phyloP scores from a whole-genome alignment of 345 rosid genomes.

The Mallotus nudiflorus region DNA sequence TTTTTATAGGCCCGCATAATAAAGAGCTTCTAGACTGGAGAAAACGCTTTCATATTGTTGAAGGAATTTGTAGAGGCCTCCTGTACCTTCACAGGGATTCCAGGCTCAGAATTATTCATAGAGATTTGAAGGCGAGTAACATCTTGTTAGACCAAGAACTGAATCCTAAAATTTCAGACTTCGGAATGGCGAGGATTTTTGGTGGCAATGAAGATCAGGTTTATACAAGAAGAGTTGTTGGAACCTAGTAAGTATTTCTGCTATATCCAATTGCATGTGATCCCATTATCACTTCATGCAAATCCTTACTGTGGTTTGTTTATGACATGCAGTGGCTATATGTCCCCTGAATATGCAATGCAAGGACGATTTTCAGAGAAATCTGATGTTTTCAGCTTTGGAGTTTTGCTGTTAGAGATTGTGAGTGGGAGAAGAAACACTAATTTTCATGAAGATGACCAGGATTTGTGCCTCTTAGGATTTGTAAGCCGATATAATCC shows the following conservation, averaged over 20 bases:
- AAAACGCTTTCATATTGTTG: too few species aligned
- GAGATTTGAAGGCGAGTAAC: too few species aligned
- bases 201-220: too few species aligned
- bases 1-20: conserved; percentile 7
- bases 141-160: too few species aligned
- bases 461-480: conserved; percentile 16
- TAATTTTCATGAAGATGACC: conserved; percentile 1
- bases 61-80: too few species aligned
- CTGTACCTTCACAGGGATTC: too few species aligned
- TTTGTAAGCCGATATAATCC: not conserved
- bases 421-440: conserved; percentile 17
- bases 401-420: conserved; percentile 19
- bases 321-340: conserved; percentile 13
- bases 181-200: too few species aligned
- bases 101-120: too few species aligned
- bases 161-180: too few species aligned
- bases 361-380: conserved; percentile 23
- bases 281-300: not conserved
- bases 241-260: too few species aligned
- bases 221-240: too few species aligned
- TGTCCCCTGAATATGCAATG: conserved; percentile 26
- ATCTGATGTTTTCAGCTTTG: conserved; percentile 20
- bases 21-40: not conserved
- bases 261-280: not conserved
- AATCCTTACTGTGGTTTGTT: not conserved